These are phyloP conservation scores for Monosporascus cannonballus DNA, from an alignment of 2,329 filamentous ascomycete genomes.

Conservation along the genomic window DNA sequence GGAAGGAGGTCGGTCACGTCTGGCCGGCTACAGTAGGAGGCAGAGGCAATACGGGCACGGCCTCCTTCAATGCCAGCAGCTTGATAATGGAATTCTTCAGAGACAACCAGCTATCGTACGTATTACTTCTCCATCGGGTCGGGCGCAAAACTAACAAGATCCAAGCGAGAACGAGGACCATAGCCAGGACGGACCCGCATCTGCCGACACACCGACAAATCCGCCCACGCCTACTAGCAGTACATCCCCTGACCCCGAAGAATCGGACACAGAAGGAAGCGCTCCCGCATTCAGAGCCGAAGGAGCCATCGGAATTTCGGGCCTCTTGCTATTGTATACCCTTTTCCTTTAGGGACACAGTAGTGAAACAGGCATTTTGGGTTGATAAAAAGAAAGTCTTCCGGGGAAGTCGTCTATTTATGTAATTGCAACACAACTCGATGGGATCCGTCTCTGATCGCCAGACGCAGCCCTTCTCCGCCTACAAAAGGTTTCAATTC, in stretches of 20 bases:
- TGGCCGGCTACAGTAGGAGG: constrained; percentile 1
- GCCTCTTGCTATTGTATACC: neutral
- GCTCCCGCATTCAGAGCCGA: neutral
- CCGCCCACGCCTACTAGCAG: neutral
- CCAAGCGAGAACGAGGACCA: neutral
- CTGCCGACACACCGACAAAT: neutral
- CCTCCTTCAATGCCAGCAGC: constrained; percentile 2
- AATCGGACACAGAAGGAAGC: neutral
- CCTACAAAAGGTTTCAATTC: too few species aligned
- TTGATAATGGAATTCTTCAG: constrained; percentile 3
- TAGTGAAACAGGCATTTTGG: neutral
- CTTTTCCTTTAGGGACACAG: neutral
- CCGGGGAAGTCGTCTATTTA: neutral
- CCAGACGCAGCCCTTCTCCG: too few species aligned
- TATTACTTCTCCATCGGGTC: neutral
- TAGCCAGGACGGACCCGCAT: neutral
- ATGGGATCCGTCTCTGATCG: too few species aligned
- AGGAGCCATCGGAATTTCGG: neutral
- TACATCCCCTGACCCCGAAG: neutral
- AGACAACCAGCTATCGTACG: neutral
- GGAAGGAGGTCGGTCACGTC: constrained; percentile 1
- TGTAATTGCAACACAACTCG: neutral
- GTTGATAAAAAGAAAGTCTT: neutral
- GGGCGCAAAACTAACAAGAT: neutral
- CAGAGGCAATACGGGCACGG: neutral